Percentiles rank a stretch among this genome's conserved stretches.
phyloP scores from a whole-genome alignment of 495 filamentous ascomycete genomes.

The Darksidea phi region DNA sequence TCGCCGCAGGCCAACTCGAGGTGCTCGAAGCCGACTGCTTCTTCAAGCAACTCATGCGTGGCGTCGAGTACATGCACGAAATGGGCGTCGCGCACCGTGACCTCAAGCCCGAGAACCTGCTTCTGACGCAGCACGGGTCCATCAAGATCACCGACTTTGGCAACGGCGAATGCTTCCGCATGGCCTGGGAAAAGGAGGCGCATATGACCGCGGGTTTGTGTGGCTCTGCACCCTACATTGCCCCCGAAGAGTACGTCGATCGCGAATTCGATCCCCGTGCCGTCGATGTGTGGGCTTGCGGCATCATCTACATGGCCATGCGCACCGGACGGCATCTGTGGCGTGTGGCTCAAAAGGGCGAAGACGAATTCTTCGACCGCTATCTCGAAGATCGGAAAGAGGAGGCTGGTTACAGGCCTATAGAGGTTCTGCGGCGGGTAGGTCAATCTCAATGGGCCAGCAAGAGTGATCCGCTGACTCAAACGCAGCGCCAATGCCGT shows the following conservation, averaged over 20 bases:
- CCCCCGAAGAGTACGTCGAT: slow-evolving; percentile 93
- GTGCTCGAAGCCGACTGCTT: slow-evolving; percentile 94
- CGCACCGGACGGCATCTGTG: slow-evolving; percentile 92
- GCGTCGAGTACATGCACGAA: slow-evolving; percentile 98
- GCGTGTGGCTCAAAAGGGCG: slow-evolving; percentile 91
- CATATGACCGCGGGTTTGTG: slow-evolving; percentile 98
- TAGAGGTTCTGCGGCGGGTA: slow-evolving; percentile 93
- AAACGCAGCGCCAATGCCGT: slow-evolving; percentile 79
- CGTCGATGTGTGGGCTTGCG: slow-evolving; percentile 96
- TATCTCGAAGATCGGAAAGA: slow-evolving; percentile 90
- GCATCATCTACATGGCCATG: slow-evolving; percentile 99
- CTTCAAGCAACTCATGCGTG: slow-evolving; percentile 99
- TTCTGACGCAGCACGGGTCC: slow-evolving; percentile 88
- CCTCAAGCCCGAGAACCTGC: slow-evolving; percentile 94
- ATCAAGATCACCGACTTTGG: slow-evolving; percentile 99
- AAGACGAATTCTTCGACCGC: slow-evolving; percentile 93
- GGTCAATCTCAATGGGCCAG: slow-evolving; percentile 42
- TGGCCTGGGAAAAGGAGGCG: slow-evolving; percentile 98
- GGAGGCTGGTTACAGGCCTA: slow-evolving; percentile 92
- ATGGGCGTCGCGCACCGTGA: slow-evolving; percentile 99
- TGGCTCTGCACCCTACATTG: slow-evolving; percentile 95
- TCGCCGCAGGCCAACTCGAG: slow-evolving; percentile 89
- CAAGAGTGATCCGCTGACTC: slow-evolving; percentile 43
- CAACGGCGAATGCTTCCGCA: slow-evolving; percentile 98
- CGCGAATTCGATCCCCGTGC: slow-evolving; percentile 95